Evolutionary conservation across 2,329 filamentous ascomycete species (phyloP).

Genomic region (Trichoderma sp.): DNA sequence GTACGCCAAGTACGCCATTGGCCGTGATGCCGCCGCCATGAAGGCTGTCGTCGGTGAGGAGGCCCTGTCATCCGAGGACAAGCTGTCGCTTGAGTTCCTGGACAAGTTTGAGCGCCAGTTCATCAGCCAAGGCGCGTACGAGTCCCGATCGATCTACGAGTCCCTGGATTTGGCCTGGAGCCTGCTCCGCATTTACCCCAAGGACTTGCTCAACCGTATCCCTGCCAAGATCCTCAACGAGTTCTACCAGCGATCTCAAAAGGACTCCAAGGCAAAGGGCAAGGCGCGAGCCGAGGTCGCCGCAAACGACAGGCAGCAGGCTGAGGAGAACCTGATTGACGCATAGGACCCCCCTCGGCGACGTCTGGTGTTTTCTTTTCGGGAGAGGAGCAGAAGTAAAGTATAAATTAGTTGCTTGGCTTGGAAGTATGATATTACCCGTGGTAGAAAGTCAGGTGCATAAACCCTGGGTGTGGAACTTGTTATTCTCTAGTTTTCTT

Average conservation of each 20-base stretch:
- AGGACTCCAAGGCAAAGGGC: conserved; percentile 63
- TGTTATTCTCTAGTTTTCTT: conserved; percentile 15
- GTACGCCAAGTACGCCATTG: conserved; percentile 99
- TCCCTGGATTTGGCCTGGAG: conserved; percentile 96
- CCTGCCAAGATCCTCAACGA: conserved; percentile 80
- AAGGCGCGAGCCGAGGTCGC: conserved; percentile 52
- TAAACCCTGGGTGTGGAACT: background rate
- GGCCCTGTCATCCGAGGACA: conserved; percentile 92
- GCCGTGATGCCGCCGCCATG: conserved; percentile 97
- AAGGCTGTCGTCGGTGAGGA: conserved; percentile 99
- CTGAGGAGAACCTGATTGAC: conserved; percentile 63
- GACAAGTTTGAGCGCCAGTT: conserved; percentile 98
- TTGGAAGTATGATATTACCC: conserved; percentile 13
- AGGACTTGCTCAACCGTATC: conserved; percentile 95
- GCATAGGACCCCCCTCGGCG: conserved; percentile 40
- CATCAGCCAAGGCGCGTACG: conserved; percentile 89
- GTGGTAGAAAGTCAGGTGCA: conserved; percentile 12
- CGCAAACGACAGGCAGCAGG: conserved; percentile 43
- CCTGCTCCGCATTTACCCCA: conserved; percentile 93
- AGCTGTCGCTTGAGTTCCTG: conserved; percentile 95
- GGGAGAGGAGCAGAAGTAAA: background rate
- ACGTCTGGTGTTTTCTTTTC: background rate
- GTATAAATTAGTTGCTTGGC: background rate
- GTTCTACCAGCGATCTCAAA: conserved; percentile 72
- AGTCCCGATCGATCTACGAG: conserved; percentile 87